Evolutionary conservation across 768 basidiomycete species (phyloP), one percentile per base, ranked within the genome.

Genomic region (Clitopilus passeckerianus): DNA sequence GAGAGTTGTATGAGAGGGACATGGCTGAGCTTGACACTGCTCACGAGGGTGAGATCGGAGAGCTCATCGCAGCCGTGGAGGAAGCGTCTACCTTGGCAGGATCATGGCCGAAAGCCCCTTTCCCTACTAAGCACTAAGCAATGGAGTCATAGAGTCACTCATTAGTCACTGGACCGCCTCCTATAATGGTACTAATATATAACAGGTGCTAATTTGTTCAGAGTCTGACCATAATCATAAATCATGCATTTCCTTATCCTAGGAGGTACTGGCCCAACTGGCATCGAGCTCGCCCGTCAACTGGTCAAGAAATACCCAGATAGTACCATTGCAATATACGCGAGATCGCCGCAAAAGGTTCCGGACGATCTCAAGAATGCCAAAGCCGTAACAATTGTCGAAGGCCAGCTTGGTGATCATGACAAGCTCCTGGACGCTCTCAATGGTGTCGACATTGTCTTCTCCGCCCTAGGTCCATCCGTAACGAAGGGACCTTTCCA

Each of bases 211-310:
- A 16, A 30, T 30, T 1, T 6, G 10, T 53, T 53, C 22, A 53
- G 20, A 33, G n/a, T 35, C 33, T 55, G n/a, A 34, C 54, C 35
- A 34, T 27, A 55, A 34, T 34, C 54, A 33, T 27, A 16, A 53
- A 33, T 24, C 27, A 68, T 67, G 82, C 84, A 76, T 23, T 65
- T 89, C 59, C 75, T 91, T 57, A 75, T 91, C 59, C 76, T 91
- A n/a, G 90, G 89, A 16, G 85, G 79, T 22, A 91, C 89, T 2
- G 89, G 89, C 1, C 77, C 83, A 14, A 71, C 72, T 34, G 90
- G 89, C 54, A 70, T 81, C 50, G 76, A 80, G 16, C 74, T 90
- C 60, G 76, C 86, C 59, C 78, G 83, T 56, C 80, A 86, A 65
- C 72, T 78, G 5, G 78, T 91, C 16, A 66, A 72, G 16, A 71